phyloP scores from a whole-genome alignment of 306 rosid species.

The Acacia melanoxylon region DNA sequence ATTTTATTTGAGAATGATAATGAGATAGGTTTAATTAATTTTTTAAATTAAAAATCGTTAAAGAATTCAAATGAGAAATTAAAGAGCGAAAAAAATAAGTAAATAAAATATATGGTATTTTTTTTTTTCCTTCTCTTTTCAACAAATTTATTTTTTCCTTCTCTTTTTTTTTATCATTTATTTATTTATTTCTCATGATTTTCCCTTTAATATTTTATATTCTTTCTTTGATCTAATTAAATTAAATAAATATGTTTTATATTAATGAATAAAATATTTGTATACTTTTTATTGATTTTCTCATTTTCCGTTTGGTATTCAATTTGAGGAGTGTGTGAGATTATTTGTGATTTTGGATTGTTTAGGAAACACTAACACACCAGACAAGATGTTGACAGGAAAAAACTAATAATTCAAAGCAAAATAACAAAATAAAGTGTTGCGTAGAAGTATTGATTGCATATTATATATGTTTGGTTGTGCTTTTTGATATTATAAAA shows the following conservation, averaged over 20 bases:
- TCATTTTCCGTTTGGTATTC: not conserved
- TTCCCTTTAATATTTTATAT: no score
- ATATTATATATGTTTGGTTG: not conserved
- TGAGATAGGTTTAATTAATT: no score
- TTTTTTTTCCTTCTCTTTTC: not conserved
- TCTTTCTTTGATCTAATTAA: not conserved
- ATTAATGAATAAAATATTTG: no score
- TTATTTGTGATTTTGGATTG: not conserved
- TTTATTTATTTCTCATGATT: not conserved
- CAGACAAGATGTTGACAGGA: not conserved
- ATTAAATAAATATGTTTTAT: no score
- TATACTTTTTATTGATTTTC: not conserved
- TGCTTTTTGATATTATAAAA: not conserved
- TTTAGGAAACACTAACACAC: not conserved
- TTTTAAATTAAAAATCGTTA: no score
- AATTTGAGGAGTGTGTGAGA: not conserved
- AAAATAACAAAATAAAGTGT: not conserved
- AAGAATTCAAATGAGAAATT: no score
- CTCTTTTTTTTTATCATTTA: not conserved
- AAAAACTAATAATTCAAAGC: not conserved
- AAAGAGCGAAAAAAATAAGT: no score
- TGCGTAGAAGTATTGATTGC: slow-evolving; percentile 3
- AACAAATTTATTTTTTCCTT: no score
- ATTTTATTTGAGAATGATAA: no score
- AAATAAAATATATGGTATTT: not conserved